Evolutionary conservation across 441 rosid genomes (phyloP).

Genomic region (Pelargonium australe): DNA sequence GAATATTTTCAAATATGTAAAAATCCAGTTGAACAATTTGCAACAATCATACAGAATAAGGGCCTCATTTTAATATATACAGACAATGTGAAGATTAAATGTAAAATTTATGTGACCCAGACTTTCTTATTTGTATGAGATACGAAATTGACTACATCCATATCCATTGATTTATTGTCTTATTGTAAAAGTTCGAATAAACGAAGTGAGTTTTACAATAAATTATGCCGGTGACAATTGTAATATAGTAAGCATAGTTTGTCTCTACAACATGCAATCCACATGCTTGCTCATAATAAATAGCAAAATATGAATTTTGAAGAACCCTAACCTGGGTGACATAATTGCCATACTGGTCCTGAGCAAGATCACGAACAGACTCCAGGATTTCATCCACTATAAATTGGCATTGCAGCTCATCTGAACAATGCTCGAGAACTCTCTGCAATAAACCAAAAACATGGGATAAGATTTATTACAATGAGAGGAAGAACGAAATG

Average conservation of each 20-base stretch:
- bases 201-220: no score
- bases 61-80: background rate
- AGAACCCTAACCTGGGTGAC: conserved; percentile 71
- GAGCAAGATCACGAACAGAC: conserved; percentile 74
- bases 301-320: background rate
- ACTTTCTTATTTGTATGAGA: no score
- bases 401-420: conserved; percentile 66
- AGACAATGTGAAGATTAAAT: background rate
- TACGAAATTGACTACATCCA: no score
- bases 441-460: conserved; percentile 46
- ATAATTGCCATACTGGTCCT: conserved; percentile 97
- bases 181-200: no score
- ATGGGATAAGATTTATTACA: background rate
- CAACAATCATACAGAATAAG: background rate
- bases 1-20: background rate
- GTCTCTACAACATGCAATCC: no score
- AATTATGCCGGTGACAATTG: no score
- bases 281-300: background rate
- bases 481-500: background rate
- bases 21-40: background rate
- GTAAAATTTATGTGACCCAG: no score
- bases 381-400: conserved; percentile 91
- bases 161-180: no score
- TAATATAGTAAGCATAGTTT: no score
- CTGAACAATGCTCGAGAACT: conserved; percentile 90